A percentile compares a stretch with the other conserved stretches of the same genome.
phyloP scores from a whole-genome alignment of 164 flowering plant species.

The Taxillus chinensis region DNA sequence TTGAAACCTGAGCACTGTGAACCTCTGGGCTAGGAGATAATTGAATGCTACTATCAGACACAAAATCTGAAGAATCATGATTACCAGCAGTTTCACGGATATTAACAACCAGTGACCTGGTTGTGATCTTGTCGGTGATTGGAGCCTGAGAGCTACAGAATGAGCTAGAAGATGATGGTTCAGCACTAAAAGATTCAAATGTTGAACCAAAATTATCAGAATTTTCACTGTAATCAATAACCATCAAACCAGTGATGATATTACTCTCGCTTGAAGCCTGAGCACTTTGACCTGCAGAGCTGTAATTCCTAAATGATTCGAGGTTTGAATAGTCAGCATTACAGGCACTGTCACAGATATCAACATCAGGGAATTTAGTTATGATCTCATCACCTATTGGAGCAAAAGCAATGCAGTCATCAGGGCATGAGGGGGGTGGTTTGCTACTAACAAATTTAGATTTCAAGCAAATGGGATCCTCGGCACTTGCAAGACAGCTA shows the following conservation, averaged over 20 bases:
- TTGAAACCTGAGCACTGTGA: not conserved
- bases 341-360: slow-evolving; percentile 11
- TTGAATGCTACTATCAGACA: not conserved
- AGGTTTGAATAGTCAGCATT: slow-evolving; percentile 13
- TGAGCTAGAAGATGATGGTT: too few relatives aligned
- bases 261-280: too few relatives aligned
- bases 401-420: slow-evolving; percentile 11
- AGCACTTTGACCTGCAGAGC: too few relatives aligned
- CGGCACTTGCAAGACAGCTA: slow-evolving; percentile 12
- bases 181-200: too few relatives aligned
- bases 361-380: slow-evolving; percentile 9
- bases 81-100: not conserved
- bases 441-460: slow-evolving; percentile 18
- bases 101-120: not conserved
- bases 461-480: slow-evolving; percentile 11
- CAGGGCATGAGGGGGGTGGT: slow-evolving; percentile 17
- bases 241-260: too few relatives aligned
- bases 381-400: slow-evolving; percentile 9
- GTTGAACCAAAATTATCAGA: too few relatives aligned
- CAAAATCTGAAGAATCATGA: not conserved
- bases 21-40: not conserved
- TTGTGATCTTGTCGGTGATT: too few relatives aligned
- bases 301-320: slow-evolving; percentile 15
- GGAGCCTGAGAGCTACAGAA: too few relatives aligned
- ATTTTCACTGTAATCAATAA: too few relatives aligned